phyloP scores from a whole-genome alignment of 495 filamentous ascomycete species.

The Parachaetomium inaequale region DNA sequence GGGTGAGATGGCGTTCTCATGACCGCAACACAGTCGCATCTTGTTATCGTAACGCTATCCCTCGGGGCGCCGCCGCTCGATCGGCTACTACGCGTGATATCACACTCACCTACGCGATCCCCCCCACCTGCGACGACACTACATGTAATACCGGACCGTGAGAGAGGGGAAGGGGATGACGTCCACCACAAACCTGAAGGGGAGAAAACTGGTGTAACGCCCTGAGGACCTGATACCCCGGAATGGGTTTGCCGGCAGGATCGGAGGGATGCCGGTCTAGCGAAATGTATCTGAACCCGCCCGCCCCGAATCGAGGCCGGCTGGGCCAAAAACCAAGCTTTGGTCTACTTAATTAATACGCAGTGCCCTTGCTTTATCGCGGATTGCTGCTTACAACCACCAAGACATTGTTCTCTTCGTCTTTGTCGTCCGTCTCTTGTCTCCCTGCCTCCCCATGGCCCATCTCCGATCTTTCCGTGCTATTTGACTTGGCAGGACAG shows the following conservation, averaged over 20 bases:
- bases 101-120: constrained; percentile 1
- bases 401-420: not conserved
- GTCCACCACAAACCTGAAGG: not conserved
- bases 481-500: constrained; percentile 22
- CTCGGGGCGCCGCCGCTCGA: not conserved
- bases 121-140: not conserved
- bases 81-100: constrained; percentile 1
- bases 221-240: not conserved
- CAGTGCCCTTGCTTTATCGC: not conserved
- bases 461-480: constrained; percentile 13
- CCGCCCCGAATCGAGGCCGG: not conserved
- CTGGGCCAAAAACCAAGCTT: too few relatives aligned
- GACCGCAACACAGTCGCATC: not conserved
- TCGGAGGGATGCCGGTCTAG: not conserved
- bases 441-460: not conserved
- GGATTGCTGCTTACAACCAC: not conserved
- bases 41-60: not conserved
- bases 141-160: not conserved
- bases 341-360: too few relatives aligned
- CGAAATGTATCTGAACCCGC: not conserved
- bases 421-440: not conserved
- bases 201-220: not conserved
- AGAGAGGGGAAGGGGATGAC: not conserved
- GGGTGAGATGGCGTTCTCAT: not conserved
- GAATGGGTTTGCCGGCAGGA: not conserved